Evolutionary conservation across 495 filamentous ascomycete genomes (phyloP).

Genomic region (Xylaria cubensis): DNA sequence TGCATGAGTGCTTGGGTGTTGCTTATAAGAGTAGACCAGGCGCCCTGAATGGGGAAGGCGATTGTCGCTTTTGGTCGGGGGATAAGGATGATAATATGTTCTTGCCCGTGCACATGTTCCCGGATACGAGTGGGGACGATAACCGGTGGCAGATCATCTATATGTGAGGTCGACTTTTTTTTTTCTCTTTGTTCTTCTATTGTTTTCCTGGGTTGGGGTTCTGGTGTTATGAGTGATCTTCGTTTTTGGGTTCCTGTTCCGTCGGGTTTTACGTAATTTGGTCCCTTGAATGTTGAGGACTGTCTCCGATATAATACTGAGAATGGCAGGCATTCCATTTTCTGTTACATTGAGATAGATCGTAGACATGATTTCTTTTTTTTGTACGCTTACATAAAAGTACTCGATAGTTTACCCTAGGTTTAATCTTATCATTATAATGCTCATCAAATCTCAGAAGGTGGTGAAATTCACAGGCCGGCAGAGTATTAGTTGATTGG

Average conservation of each 20-base stretch:
- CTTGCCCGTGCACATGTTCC: slow-evolving; percentile 32
- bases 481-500: background rate
- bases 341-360: background rate
- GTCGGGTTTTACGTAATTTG: background rate
- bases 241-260: background rate
- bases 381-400: background rate
- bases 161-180: background rate
- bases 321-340: background rate
- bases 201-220: background rate
- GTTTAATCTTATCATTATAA: background rate
- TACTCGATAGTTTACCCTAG: too few species aligned
- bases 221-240: background rate
- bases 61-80: slow-evolving; percentile 35
- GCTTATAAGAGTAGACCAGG: slow-evolving; percentile 24
- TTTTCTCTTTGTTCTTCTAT: background rate
- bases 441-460: background rate
- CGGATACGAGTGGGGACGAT: background rate
- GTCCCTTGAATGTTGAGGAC: background rate
- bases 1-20: slow-evolving; percentile 34
- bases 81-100: slow-evolving; percentile 26
- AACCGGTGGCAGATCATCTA: slow-evolving; percentile 22
- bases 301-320: background rate
- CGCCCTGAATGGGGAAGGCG: background rate
- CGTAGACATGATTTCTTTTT: background rate
- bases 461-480: background rate